phyloP scores from a whole-genome alignment of 2,329 filamentous ascomycete species.

The Aspergillus persii region DNA sequence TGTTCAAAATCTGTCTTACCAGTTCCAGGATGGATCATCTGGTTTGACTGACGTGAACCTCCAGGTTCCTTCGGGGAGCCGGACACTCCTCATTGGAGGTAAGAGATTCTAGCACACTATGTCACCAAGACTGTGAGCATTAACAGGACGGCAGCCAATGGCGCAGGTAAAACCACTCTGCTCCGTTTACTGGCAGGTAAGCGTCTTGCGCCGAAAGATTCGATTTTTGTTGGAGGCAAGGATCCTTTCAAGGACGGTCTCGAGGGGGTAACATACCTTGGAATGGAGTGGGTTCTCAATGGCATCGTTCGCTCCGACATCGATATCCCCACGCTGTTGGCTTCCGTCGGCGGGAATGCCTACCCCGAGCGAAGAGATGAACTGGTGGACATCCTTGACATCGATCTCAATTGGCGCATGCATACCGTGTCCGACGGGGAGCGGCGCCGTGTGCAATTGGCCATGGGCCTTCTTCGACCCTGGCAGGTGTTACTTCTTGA shows the following conservation, averaged over 20 bases:
- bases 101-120: slow-evolving; percentile 19
- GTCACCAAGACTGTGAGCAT: background rate
- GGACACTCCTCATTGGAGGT: slow-evolving; percentile 88
- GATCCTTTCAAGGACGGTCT: slow-evolving; percentile 90
- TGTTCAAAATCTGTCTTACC: slow-evolving; percentile 77
- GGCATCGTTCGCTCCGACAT: slow-evolving; percentile 95
- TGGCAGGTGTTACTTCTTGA: slow-evolving; percentile 91
- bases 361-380: slow-evolving; percentile 82
- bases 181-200: slow-evolving; percentile 93
- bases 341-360: slow-evolving; percentile 79
- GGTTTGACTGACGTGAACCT: slow-evolving; percentile 74
- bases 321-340: slow-evolving; percentile 79
- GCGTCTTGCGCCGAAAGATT: slow-evolving; percentile 75
- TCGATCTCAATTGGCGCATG: slow-evolving; percentile 91
- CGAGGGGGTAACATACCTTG: slow-evolving; percentile 94
- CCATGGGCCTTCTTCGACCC: slow-evolving; percentile 89
- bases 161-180: slow-evolving; percentile 94
- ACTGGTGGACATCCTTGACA: slow-evolving; percentile 82
- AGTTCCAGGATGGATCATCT: slow-evolving; percentile 79
- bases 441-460: slow-evolving; percentile 83
- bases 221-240: slow-evolving; percentile 74
- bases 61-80: slow-evolving; percentile 74
- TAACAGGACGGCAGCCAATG: slow-evolving; percentile 64
- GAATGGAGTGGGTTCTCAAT: slow-evolving; percentile 97
- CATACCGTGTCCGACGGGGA: slow-evolving; percentile 94